Evolutionary conservation across 306 rosid species (phyloP), one percentile per base, ranked within the genome.

Genomic region (Casuarina equisetifolia): DNA sequence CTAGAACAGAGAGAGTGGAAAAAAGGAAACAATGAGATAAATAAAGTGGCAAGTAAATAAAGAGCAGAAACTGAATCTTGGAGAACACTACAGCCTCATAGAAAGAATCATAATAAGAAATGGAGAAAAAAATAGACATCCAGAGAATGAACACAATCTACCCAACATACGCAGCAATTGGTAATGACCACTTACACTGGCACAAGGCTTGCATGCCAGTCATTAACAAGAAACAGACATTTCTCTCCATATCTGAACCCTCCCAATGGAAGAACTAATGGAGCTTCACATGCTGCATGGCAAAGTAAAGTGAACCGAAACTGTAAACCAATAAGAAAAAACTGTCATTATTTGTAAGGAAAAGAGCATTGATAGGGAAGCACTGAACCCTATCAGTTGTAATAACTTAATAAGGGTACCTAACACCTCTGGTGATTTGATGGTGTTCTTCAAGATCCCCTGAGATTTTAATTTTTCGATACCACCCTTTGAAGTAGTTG

Each of bases 181-280:
- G 70, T 25, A 69, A 74, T 67, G 62, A 17, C 35, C 61, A 70
- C 96, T 74, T 89, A 93, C 98, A 90, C 83, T 64, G 98, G 88
- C 54, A 93, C 98, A 52, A 93, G 90, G 81, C 98, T 88, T 59
- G 98, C 97, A 86, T 93, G 98, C 98, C 98, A 93, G 85, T 93
- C 98, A 76, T 93, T 93, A 78, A 76, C 91, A 17, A 93, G 86
- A 88, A 93, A 93, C 49, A 91, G 42, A 76, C 90, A 86, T 57
- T 86, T 88, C 80, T 93, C 95, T 45, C 98, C 98, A 11, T 87
- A 91, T 71, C 85, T 88, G 85, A 64, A 90, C 15, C 98, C 98
- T 82, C 97, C 97, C 83, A 93, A 76, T 71, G 93, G 90, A 88
- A 93, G 97, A 83, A 88, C 93, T 80, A 93, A 78, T 17, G 98